Percentiles rank a stretch among this genome's conserved stretches.
These are phyloP conservation scores for Microcyclosporella mali DNA, from an alignment of 2,329 filamentous ascomycete genomes.

Conservation along the genomic window DNA sequence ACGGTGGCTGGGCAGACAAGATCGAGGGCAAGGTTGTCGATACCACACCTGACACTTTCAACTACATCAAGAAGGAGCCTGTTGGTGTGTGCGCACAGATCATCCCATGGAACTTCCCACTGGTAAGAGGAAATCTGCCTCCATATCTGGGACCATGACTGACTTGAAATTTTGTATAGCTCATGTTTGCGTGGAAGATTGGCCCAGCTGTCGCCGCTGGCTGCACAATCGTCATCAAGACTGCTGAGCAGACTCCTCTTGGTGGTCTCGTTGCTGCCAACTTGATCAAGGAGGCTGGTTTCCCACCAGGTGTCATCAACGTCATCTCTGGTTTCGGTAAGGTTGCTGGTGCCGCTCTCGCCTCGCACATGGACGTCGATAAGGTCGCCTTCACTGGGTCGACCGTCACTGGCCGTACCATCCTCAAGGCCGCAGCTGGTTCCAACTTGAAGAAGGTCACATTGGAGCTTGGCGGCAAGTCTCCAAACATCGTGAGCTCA, in stretches of 20 bases:
- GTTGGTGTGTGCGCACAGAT: constrained; percentile 67
- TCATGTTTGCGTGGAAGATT: constrained; percentile 62
- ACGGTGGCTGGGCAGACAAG: constrained; percentile 89
- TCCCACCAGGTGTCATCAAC: constrained; percentile 66
- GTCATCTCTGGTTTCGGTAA: constrained; percentile 72
- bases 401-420: constrained; percentile 63
- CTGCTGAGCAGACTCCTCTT: constrained; percentile 69
- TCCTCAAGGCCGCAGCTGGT: constrained; percentile 73
- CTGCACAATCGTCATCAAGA: constrained; percentile 68
- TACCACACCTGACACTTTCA: constrained; percentile 69
- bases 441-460: constrained; percentile 80
- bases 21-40: constrained; percentile 82
- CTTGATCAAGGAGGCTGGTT: constrained; percentile 68
- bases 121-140: background rate
- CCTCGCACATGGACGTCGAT: constrained; percentile 72
- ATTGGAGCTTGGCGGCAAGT: constrained; percentile 74
- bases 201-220: constrained; percentile 66
- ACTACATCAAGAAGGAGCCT: constrained; percentile 76
- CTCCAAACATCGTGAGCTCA: constrained; percentile 58
- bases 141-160: too few relatives aligned
- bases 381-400: constrained; percentile 81
- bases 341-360: constrained; percentile 68
- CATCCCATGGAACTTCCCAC: constrained; percentile 51
- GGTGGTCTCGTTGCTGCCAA: constrained; percentile 60
- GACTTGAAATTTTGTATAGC: background rate